A percentile compares a stretch with the other conserved stretches of the same genome.
Evolutionary conservation across 2,329 filamentous ascomycete genomes (phyloP).

Genomic region (Sporothrix brunneoviolacea): DNA sequence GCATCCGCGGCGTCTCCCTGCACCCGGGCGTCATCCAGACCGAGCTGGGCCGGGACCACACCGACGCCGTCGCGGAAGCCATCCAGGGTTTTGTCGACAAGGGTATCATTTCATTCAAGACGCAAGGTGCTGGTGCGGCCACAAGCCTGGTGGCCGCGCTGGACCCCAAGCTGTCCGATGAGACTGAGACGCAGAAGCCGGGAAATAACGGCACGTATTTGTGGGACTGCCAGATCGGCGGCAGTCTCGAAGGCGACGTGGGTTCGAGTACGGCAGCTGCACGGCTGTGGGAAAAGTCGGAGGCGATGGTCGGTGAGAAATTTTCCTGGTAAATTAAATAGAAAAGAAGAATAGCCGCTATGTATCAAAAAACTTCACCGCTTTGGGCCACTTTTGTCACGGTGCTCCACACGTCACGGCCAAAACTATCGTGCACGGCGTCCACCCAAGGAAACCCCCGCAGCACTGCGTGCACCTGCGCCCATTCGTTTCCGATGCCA

Average conservation of each 20-base stretch:
- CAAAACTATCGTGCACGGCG: no score
- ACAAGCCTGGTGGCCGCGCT: slow-evolving; percentile 35
- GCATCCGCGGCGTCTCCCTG: slow-evolving; percentile 15
- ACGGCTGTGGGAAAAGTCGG: slow-evolving; percentile 35
- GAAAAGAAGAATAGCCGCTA: no score
- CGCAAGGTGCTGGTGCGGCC: slow-evolving; percentile 31
- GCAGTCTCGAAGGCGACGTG: slow-evolving; percentile 19
- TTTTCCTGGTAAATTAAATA: slow-evolving; percentile 25
- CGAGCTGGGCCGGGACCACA: slow-evolving; percentile 2
- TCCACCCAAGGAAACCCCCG: no score
- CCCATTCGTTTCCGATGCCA: no score
- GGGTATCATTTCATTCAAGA: slow-evolving; percentile 13
- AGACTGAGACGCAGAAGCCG: slow-evolving; percentile 12
- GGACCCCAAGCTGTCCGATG: slow-evolving; percentile 31
- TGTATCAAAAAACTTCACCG: no score
- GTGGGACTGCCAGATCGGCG: slow-evolving; percentile 30
- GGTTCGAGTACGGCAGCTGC: slow-evolving; percentile 24
- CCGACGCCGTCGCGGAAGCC: not conserved
- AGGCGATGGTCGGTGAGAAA: slow-evolving; percentile 33
- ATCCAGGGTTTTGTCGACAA: not conserved
- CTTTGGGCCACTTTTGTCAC: no score
- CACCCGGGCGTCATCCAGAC: slow-evolving; percentile 13
- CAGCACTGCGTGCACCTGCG: no score
- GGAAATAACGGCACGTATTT: slow-evolving; percentile 26
- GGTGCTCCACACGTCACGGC: no score